phyloP scores from a whole-genome alignment of 2,329 filamentous ascomycete species.

The Trichoderma oligosporum region DNA sequence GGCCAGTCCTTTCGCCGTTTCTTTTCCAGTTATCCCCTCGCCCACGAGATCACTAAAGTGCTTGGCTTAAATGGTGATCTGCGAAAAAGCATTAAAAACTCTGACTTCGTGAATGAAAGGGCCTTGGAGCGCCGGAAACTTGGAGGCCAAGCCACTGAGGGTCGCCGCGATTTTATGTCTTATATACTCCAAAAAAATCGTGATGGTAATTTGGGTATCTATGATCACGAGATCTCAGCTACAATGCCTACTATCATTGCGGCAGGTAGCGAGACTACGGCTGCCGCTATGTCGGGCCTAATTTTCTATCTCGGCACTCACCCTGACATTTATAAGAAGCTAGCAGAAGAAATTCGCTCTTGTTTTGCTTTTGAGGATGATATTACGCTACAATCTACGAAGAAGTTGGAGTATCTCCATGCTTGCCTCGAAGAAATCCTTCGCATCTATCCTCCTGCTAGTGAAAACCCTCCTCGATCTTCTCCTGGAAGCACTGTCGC shows the following conservation, averaged over 20 bases:
- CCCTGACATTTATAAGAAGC: constrained; percentile 28
- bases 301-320: constrained; percentile 32
- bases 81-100: constrained; percentile 8
- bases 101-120: constrained; percentile 25
- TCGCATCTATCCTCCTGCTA: constrained; percentile 37
- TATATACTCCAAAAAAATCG: constrained; percentile 34
- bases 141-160: constrained; percentile 23
- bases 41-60: neutral
- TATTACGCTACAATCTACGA: constrained; percentile 36
- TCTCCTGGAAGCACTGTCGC: constrained; percentile 34
- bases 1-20: constrained; percentile 19
- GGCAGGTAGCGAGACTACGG: constrained; percentile 36
- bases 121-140: constrained; percentile 24
- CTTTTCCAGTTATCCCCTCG: constrained; percentile 15
- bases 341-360: constrained; percentile 36
- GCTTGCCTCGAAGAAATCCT: constrained; percentile 42
- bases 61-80: neutral
- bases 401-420: constrained; percentile 34
- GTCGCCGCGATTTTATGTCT: constrained; percentile 24
- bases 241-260: constrained; percentile 26
- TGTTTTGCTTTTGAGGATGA: constrained; percentile 35
- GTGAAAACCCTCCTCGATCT: constrained; percentile 29
- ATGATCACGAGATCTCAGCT: constrained; percentile 33
- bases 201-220: constrained; percentile 30
- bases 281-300: constrained; percentile 30